These are phyloP conservation scores for Delitschia confertaspora DNA, from an alignment of 495 filamentous ascomycete species.

Conservation along the genomic window DNA sequence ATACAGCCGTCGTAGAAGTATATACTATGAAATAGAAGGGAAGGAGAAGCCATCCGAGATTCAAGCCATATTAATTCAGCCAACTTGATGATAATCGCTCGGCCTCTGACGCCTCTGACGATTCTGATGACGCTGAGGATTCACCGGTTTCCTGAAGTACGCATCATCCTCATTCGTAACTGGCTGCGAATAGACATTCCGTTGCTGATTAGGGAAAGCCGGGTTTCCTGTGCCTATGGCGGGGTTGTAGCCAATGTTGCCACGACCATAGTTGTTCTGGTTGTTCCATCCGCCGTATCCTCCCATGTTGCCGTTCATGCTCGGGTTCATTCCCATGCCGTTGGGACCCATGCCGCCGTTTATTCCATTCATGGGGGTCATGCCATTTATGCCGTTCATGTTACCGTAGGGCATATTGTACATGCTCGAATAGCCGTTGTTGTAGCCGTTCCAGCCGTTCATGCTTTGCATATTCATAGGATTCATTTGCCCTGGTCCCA, in stretches of 20 bases:
- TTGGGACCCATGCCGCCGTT: constrained; percentile 6
- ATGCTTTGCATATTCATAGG: constrained; percentile 43
- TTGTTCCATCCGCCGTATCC: not conserved
- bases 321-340: not conserved
- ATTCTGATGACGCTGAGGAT: constrained; percentile 83
- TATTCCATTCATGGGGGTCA: constrained; percentile 6
- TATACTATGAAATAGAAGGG: too few species aligned
- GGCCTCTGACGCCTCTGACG: constrained; percentile 67
- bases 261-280: constrained; percentile 1
- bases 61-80: too few species aligned
- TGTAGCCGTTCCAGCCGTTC: constrained; percentile 46
- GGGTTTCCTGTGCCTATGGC: constrained; percentile 16
- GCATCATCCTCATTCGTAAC: constrained; percentile 72
- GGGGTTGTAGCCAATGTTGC: constrained; percentile 14
- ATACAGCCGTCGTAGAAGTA: too few species aligned
- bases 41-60: too few species aligned
- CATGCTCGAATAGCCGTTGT: constrained; percentile 25
- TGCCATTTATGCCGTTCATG: constrained; percentile 30
- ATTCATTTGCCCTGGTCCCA: constrained; percentile 30
- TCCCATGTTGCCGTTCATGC: constrained; percentile 4
- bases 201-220: constrained; percentile 64
- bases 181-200: constrained; percentile 53
- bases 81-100: constrained; percentile 57
- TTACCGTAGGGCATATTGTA: constrained; percentile 29
- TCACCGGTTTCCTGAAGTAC: constrained; percentile 93